phyloP scores from a whole-genome alignment of 306 rosid species.

The Rubus idaeus region DNA sequence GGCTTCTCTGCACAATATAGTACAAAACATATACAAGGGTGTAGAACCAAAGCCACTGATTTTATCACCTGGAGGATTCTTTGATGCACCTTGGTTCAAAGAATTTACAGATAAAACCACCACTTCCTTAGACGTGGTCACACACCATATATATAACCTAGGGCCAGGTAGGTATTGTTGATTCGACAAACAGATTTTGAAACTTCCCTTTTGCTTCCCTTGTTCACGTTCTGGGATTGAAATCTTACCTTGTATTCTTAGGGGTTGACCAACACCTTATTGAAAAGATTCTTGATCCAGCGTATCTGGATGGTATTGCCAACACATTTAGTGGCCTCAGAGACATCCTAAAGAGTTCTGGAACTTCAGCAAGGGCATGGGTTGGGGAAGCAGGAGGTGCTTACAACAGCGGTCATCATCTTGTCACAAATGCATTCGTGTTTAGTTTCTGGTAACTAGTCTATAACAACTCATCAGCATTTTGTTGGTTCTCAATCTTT shows the following conservation, averaged over 20 bases:
- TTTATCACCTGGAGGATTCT: conserved; percentile 93
- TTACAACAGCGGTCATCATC: conserved; percentile 82
- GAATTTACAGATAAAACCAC: conserved; percentile 52
- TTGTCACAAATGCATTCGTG: conserved; percentile 78
- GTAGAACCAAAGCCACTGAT: conserved; percentile 62
- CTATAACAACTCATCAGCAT: neutral
- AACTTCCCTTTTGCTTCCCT: neutral
- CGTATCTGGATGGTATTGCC: conserved; percentile 58
- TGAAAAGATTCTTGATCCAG: conserved; percentile 66
- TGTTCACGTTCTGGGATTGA: conserved; percentile 13
- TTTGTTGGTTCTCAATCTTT: neutral
- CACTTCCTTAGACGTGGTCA: conserved; percentile 43
- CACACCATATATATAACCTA: conserved; percentile 89
- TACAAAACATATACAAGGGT: conserved; percentile 45
- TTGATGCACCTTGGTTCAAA: conserved; percentile 68
- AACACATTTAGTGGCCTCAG: conserved; percentile 57
- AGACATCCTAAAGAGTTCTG: conserved; percentile 45
- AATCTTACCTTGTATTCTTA: conserved; percentile 25
- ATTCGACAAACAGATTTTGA: neutral
- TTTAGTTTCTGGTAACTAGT: conserved; percentile 69
- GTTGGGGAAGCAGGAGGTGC: conserved; percentile 99
- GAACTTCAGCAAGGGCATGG: conserved; percentile 65
- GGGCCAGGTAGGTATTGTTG: conserved; percentile 87
- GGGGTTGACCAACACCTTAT: conserved; percentile 69
- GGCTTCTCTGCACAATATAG: conserved; percentile 44